A percentile compares a stretch with the other conserved stretches of the same genome.
phyloP scores from a whole-genome alignment of 768 basidiomycete genomes.

The Astraeus odoratus region DNA sequence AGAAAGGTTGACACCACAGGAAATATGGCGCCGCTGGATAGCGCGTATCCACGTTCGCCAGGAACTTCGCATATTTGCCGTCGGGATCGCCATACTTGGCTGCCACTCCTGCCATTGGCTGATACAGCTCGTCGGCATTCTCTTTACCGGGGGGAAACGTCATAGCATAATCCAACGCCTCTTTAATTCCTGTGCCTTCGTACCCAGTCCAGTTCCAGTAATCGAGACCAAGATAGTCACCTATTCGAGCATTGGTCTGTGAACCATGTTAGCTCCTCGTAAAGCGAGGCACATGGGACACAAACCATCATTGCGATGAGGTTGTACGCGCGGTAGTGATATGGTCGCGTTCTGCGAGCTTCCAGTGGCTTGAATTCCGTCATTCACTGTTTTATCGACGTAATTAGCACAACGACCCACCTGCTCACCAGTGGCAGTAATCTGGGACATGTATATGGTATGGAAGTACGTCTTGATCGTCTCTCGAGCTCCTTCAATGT shows the following conservation, averaged over 20 bases:
- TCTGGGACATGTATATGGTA: constrained; percentile 44
- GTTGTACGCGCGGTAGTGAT: constrained; percentile 64
- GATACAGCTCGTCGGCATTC: constrained; percentile 45
- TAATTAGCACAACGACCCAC: constrained; percentile 19
- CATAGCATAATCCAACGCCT: constrained; percentile 55
- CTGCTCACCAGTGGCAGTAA: constrained; percentile 52
- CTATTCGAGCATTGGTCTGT: constrained; percentile 53
- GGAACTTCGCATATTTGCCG: constrained; percentile 46
- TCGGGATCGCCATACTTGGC: constrained; percentile 54
- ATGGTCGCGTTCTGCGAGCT: constrained; percentile 52
- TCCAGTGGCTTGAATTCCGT: constrained; percentile 43
- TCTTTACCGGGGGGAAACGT: constrained; percentile 24
- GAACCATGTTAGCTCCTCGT: not conserved
- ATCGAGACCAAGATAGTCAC: constrained; percentile 36
- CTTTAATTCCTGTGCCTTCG: constrained; percentile 49
- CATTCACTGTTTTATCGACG: not conserved
- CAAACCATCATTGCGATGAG: constrained; percentile 58
- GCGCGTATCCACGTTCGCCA: constrained; percentile 30
- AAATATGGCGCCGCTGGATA: constrained; percentile 43
- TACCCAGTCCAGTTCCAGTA: constrained; percentile 45
- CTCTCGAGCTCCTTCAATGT: constrained; percentile 40
- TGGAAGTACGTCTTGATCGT: constrained; percentile 46
- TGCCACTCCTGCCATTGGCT: constrained; percentile 50
- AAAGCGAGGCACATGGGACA: constrained; percentile 12
- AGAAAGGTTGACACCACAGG: constrained; percentile 51